phyloP scores from a whole-genome alignment of 331 rosid genomes.

The Quercus tomentella region DNA sequence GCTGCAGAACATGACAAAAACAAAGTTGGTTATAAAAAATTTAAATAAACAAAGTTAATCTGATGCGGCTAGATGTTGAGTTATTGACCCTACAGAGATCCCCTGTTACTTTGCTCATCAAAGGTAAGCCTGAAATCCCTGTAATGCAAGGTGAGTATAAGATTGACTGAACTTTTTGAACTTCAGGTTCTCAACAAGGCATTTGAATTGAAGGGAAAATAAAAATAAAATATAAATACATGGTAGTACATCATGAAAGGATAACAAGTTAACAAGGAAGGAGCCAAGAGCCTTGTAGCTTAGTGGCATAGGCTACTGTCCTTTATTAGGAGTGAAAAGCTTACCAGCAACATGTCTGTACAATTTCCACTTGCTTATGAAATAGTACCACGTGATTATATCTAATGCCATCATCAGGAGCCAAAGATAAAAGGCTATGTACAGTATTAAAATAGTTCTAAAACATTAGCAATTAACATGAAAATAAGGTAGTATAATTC shows the following conservation, averaged over 20 bases:
- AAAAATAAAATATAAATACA: background rate
- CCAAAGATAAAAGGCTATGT: background rate
- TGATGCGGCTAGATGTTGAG: too few relatives aligned
- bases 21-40: background rate
- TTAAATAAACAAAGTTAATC: background rate
- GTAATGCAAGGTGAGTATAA: background rate
- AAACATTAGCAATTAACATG: background rate
- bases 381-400: background rate
- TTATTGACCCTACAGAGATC: too few relatives aligned
- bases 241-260: background rate
- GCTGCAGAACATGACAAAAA: slow-evolving; percentile 32
- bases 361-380: background rate
- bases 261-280: background rate
- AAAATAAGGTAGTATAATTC: background rate
- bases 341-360: background rate
- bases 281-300: background rate
- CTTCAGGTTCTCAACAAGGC: background rate
- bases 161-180: background rate
- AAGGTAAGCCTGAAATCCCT: too few relatives aligned
- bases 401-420: background rate
- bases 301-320: too few relatives aligned
- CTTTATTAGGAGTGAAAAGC: background rate
- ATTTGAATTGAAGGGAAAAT: background rate
- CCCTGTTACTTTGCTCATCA: too few relatives aligned
- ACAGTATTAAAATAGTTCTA: slow-evolving; percentile 3